Percentiles rank a stretch among this genome's conserved stretches.
Evolutionary conservation across 495 filamentous ascomycete species (phyloP).

Genomic region (Acidiella bohemica): DNA sequence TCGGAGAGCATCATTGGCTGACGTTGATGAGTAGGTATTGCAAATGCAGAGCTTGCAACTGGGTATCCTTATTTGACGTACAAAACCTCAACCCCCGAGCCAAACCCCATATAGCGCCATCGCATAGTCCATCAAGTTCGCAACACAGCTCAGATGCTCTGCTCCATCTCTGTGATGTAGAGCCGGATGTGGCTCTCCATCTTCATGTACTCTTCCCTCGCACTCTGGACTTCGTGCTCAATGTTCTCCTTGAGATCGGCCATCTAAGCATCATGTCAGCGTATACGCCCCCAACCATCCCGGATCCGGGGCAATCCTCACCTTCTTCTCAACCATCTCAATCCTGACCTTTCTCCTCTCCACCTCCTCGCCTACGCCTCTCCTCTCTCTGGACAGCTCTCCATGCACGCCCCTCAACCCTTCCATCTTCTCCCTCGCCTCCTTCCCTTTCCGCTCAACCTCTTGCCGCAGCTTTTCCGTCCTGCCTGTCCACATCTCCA

Average conservation of each 20-base stretch:
- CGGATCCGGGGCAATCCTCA: constrained; percentile 30
- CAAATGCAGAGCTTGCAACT: too few species aligned
- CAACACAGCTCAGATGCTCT: constrained; percentile 61
- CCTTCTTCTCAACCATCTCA: constrained; percentile 98
- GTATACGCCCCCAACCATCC: neutral
- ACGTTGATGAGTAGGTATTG: too few species aligned
- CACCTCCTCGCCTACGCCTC: constrained; percentile 76
- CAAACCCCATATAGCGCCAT: too few species aligned
- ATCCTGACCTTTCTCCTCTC: constrained; percentile 81
- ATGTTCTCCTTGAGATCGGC: constrained; percentile 92
- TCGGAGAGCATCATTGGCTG: too few species aligned
- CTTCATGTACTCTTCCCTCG: constrained; percentile 87
- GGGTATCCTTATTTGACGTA: too few species aligned
- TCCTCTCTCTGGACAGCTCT: constrained; percentile 67
- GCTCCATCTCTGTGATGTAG: constrained; percentile 98
- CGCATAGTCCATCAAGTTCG: too few species aligned
- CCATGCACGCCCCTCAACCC: constrained; percentile 70
- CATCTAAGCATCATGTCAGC: constrained; percentile 54
- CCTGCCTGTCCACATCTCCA: constrained; percentile 68
- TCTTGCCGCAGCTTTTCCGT: constrained; percentile 67
- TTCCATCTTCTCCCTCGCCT: constrained; percentile 78
- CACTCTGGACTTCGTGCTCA: constrained; percentile 75
- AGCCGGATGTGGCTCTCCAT: constrained; percentile 92
- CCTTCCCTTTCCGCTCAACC: constrained; percentile 64
- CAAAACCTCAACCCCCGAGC: too few species aligned